Evolutionary conservation across 129 eudicot species (phyloP).

Genomic region (Cynara cardunculus): DNA sequence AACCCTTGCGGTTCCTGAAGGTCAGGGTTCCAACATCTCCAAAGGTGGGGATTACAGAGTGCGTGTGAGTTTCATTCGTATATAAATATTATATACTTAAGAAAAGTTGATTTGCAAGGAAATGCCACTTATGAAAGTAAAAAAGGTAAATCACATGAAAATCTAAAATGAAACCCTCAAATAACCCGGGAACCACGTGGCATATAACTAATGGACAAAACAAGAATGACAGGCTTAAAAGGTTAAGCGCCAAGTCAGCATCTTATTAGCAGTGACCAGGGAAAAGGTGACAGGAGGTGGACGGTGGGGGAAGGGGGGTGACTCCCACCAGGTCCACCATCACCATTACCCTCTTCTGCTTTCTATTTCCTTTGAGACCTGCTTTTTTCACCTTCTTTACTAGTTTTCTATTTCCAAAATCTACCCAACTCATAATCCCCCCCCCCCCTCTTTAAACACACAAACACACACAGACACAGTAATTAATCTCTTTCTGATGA

Average conservation of each 20-base stretch:
- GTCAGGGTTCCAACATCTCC: too few species aligned
- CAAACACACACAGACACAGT: constrained; percentile 24
- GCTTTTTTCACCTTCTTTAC: constrained; percentile 54
- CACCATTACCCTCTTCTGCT: constrained; percentile 53
- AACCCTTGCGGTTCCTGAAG: too few species aligned
- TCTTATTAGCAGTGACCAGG: not conserved
- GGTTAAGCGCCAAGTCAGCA: not conserved
- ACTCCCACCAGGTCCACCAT: constrained; percentile 51
- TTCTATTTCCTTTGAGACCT: constrained; percentile 56
- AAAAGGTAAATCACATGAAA: not conserved
- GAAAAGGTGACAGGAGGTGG: constrained; percentile 50
- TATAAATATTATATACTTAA: too few species aligned
- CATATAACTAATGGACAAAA: not conserved
- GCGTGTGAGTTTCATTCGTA: too few species aligned
- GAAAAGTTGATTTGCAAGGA: not conserved
- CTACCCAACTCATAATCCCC: constrained; percentile 34
- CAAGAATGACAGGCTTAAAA: not conserved
- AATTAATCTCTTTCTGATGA: constrained; percentile 38
- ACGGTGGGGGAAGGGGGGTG: constrained; percentile 36
- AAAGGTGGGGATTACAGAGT: too few species aligned
- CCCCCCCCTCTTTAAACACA: constrained; percentile 33
- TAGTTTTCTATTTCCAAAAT: constrained; percentile 35
- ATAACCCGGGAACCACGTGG: not conserved
- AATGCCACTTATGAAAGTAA: not conserved
- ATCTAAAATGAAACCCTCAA: not conserved